Evolutionary conservation across 352 stramenopile genomes (phyloP), one percentile per base, ranked within the genome.

Genomic region (Pythium dissimile): DNA sequence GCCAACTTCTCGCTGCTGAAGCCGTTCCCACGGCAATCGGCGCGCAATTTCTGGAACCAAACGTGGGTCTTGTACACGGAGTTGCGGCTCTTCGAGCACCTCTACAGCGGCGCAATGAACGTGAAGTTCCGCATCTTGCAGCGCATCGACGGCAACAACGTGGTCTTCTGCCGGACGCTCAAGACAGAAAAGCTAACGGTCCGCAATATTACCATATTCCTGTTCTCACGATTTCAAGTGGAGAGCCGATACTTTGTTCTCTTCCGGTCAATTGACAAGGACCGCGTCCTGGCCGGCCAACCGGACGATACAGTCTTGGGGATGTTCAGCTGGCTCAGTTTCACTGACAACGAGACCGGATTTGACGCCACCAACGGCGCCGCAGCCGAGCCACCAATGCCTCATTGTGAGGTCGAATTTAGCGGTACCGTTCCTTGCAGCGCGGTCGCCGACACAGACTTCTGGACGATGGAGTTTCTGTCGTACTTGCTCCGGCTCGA

Each of bases 251-350:
- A 59, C 28, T 66, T 66, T n/a, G 56, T 77, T 31, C 45, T 77
- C 15, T 74, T 77, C 20, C 60, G 59, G 21, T 74, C 69, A 2
- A 54, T 77, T 24, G 66, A 72, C n/a, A 49, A 64, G 16, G 24
- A 46, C 31, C 62, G 69, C 16, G 58, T 77, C 30, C 46, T 58
- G 12, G 37, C 66, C 0, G 49, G 62, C n/a, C 38, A 63, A 5
- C 53, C 58, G 4, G 20, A 34, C 2, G 59, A 70, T 46, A 57
- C 42, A 0, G 63, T 64, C 46, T 48, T 74, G 37, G 55, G 63
- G 27, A 77, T 77, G 69, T 74, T 66, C 28, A 74, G 64, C 52
- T 77, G 69, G 67, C 44, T 77, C 15, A 51, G 69, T 42, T 72
- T 77, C 32, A 54, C 50, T 2, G 59, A 74, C 41, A 15, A 50